Base-by-base conservation (phyloP, 129 eudicot genomes). In the Flaveria robusta region DNA sequence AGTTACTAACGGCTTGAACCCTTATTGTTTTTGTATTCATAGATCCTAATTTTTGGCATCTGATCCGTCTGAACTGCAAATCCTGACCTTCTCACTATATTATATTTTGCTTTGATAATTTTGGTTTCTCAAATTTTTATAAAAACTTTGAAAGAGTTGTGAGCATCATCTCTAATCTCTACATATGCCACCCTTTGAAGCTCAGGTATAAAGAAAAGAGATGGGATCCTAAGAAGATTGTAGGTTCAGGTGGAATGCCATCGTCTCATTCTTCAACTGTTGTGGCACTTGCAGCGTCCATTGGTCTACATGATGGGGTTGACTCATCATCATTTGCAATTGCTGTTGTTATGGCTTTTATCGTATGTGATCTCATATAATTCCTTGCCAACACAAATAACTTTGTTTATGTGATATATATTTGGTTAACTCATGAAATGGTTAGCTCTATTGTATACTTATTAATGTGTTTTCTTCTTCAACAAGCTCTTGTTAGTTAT, bases 191-290 rank as follows among this genome's bases (percentile, higher is more conserved):
- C 50, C 78, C 75, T 80, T 84, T 76, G 91, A 76, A 81, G 16
- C 76, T 82, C 91, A 87, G 91, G 91, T 87, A 84, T 72, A 87
- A 82, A 76, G 91, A 87, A 74, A 84, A 79, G 76, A 84, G 72
- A 79, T 87, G 91, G 91, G 91, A 87, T 76, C 77, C 91, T 34
- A 87, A 87, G 76, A 87, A 75, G 79, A 87, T 87, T 70, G 74
- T 87, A 13, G 87, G 84, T 19, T 87, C 91, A 24, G 91, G 91
- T 74, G 91, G 91, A 81, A 87, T 87, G 91, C 91, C 91, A 24
- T 87, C 91, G 10, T 87, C 91, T 50, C 91, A 87, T 87, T 87
- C 91, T 16, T 81, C 91, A 37, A 87, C 91, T 20, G 91, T 87
- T 7, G 78, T 79, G 54, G 88, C 91, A 43, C 82, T 87, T 52